A percentile compares a stretch with the other conserved stretches of the same genome.
phyloP scores from a whole-genome alignment of 1,284 basidiomycete species.

The Puccinia hordei region DNA sequence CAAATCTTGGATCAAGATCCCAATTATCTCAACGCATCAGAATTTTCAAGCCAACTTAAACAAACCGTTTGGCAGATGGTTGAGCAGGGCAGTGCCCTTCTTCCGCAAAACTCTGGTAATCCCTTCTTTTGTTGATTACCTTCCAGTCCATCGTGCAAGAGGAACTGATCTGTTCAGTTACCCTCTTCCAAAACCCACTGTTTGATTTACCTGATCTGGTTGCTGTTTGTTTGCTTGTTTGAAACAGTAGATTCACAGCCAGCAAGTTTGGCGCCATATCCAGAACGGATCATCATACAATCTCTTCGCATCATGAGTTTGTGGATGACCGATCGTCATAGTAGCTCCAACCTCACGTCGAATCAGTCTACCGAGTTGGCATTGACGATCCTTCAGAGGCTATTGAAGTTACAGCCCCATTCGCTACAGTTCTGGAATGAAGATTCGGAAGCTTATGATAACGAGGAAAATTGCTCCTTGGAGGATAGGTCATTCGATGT shows the following conservation, averaged over 20 bases:
- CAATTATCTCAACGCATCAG: conserved; percentile 21
- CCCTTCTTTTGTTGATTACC: background rate
- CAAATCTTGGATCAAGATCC: conserved; percentile 39
- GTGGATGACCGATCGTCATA: conserved; percentile 7
- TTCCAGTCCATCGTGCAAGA: background rate
- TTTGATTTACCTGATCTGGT: background rate
- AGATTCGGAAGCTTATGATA: conserved; percentile 45
- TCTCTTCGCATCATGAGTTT: conserved; percentile 45
- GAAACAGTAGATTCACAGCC: conserved; percentile 38
- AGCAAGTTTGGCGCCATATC: conserved; percentile 20
- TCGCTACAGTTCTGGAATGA: conserved; percentile 44
- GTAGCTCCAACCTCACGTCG: conserved; percentile 12
- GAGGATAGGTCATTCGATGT: conserved; percentile 39
- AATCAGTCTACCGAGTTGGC: conserved; percentile 34
- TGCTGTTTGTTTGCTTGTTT: background rate
- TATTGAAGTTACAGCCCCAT: conserved; percentile 33
- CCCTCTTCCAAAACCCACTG: background rate
- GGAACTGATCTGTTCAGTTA: background rate
- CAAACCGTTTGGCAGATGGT: conserved; percentile 42
- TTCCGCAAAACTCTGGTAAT: conserved; percentile 6
- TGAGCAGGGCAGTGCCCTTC: conserved; percentile 27
- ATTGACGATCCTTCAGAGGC: conserved; percentile 22
- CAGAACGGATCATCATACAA: conserved; percentile 43
- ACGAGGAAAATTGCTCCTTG: conserved; percentile 36
- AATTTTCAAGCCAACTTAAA: conserved; percentile 18